These are phyloP conservation scores for Blastobotrys serpentis DNA, from an alignment of 1,139 yeast genomes.

Conservation along the genomic window DNA sequence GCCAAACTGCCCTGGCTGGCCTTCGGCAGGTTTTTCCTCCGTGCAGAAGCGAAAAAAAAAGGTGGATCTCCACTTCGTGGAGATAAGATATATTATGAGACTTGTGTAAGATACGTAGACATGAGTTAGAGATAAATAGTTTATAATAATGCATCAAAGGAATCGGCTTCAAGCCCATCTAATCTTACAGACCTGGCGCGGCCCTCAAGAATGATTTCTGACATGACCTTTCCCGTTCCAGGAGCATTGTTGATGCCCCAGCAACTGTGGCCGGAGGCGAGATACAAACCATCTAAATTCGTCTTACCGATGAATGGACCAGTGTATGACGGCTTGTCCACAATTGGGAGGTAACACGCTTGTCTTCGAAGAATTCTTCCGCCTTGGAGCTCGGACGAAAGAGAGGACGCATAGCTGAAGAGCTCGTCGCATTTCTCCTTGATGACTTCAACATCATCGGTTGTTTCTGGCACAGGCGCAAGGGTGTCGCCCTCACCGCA, in stretches of 20 bases:
- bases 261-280: conserved; percentile 94
- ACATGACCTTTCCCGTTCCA: conserved; percentile 88
- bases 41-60: not conserved
- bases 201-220: conserved; percentile 88
- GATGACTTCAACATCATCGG: conserved; percentile 90
- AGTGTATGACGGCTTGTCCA: conserved; percentile 85
- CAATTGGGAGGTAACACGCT: conserved; percentile 93
- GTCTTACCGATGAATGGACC: conserved; percentile 96
- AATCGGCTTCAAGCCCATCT: conserved; percentile 79
- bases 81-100: too few relatives aligned
- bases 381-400: conserved; percentile 66
- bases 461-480: conserved; percentile 88
- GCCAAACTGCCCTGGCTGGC: too few relatives aligned
- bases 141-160: conserved; percentile 51
- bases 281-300: conserved; percentile 68
- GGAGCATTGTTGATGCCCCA: conserved; percentile 99
- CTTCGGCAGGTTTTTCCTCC: not conserved
- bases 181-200: conserved; percentile 54
- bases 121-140: not conserved
- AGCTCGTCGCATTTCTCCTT: conserved; percentile 85
- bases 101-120: too few relatives aligned
- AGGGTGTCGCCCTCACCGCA: conserved; percentile 97
- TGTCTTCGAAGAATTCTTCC: conserved; percentile 83
- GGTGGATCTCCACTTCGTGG: not conserved
- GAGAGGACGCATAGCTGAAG: conserved; percentile 74